Conservation (phyloP, 2,329 filamentous ascomycete genomes). For the Geosmithia flava region DNA sequence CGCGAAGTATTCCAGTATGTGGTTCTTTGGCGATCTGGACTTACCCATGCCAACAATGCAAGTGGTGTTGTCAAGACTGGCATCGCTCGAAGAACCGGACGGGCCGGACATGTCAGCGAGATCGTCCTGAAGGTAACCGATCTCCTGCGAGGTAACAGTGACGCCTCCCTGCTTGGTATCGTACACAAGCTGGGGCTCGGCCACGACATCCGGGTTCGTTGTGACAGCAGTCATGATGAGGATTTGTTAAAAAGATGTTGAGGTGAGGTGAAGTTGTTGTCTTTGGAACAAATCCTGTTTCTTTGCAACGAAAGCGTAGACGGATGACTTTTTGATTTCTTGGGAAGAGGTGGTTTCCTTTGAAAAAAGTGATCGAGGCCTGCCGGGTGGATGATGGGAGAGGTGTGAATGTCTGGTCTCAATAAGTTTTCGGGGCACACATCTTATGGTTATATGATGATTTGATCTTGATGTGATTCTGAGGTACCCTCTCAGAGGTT, state of each 20-base stretch:
- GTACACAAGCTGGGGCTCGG: not conserved
- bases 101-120: not conserved
- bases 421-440: too few relatives aligned
- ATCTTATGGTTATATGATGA: too few relatives aligned
- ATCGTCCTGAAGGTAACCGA: not conserved
- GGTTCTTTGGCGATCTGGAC: too few relatives aligned
- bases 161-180: not conserved
- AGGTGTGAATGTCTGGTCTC: too few relatives aligned
- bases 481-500: too few relatives aligned
- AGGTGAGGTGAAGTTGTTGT: not conserved
- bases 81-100: not conserved
- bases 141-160: not conserved
- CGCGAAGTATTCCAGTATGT: too few relatives aligned
- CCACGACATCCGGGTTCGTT: not conserved
- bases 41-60: constrained; percentile 2
- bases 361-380: not conserved
- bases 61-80: not conserved
- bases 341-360: not conserved
- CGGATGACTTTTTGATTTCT: not conserved
- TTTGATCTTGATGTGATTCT: too few relatives aligned
- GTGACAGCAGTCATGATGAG: not conserved
- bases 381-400: not conserved
- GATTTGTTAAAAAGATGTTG: not conserved
- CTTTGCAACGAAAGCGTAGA: too few relatives aligned
- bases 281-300: too few relatives aligned